Evolutionary conservation across 208 protist genomes (phyloP), one percentile per base, ranked within the genome.

Genomic region (Trypanosoma congolense): DNA sequence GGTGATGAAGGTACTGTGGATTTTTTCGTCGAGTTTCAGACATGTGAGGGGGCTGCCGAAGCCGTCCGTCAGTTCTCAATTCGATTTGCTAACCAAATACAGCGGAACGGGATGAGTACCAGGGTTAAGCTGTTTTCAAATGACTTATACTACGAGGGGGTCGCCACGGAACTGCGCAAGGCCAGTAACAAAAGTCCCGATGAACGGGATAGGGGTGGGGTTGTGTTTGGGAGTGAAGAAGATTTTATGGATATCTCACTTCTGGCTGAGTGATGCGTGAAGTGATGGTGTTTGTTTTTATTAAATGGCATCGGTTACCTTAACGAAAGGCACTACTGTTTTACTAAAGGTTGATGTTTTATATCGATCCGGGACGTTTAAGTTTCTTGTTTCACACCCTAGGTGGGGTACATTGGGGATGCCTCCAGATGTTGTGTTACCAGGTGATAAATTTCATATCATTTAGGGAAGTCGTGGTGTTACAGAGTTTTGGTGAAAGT

Each of bases 21-120:
- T 16, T 49, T 87, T 29, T 88, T 88, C 58, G 55, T 88, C n/a
- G 80, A 88, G 44, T 88, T 83, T 50, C 55, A 38, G 21, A 73
- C 49, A 16, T 29, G 45, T 49, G 74, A 77, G 29, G 70, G 76
- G 2, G 76, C 77, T 6, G 40, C 58, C 19, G 80, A 88, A 43
- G 74, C 80, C 4, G 69, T 76, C 3, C 65, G 71, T 2, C 66
- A 83, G 35, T 66, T 88, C 46, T 68, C 61, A 29, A 28, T 61
- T 16, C 50, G 61, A 24, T 41, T 68, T 28, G 36, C 47, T 30
- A 48, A 29, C 19, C 45, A 61, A 28, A 21, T 4, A 14, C 6
- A 41, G 3, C 12, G 16, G 28, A 26, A 2, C 9, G 43, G 56
- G 28, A n/a, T 1, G 3, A 12, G 19, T 3, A 33, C 67, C 14